These are phyloP conservation scores for Colletotrichum tropicale DNA, from an alignment of 2,329 filamentous ascomycete genomes.

Conservation along the genomic window DNA sequence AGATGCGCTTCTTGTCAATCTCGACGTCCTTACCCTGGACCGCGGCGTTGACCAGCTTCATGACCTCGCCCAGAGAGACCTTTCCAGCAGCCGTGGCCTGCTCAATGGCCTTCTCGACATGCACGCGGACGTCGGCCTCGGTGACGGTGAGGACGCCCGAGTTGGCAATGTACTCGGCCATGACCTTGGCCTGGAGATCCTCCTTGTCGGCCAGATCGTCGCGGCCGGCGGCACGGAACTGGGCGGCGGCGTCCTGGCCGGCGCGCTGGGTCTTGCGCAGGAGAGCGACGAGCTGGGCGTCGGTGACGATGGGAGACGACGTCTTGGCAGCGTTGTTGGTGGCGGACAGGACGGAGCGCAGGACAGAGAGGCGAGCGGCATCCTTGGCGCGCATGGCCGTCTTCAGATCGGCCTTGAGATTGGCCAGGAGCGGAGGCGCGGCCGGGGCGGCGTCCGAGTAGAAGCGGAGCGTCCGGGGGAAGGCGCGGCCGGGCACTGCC, in stretches of 20 bases:
- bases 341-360: slow-evolving; percentile 71
- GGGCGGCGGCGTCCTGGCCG: slow-evolving; percentile 61
- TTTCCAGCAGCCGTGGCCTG: slow-evolving; percentile 56
- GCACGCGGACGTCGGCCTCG: slow-evolving; percentile 60
- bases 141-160: slow-evolving; percentile 64
- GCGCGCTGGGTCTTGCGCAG: slow-evolving; percentile 68
- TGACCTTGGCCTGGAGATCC: slow-evolving; percentile 64
- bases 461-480: slow-evolving; percentile 20
- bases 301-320: slow-evolving; percentile 68
- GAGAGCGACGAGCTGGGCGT: slow-evolving; percentile 71
- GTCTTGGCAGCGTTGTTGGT: slow-evolving; percentile 81
- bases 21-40: slow-evolving; percentile 70
- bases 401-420: slow-evolving; percentile 67
- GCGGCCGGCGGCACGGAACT: slow-evolving; percentile 68
- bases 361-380: slow-evolving; percentile 66
- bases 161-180: slow-evolving; percentile 67
- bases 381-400: slow-evolving; percentile 70
- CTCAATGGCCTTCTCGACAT: slow-evolving; percentile 58
- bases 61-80: slow-evolving; percentile 60
- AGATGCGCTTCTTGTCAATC: slow-evolving; percentile 67
- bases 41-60: slow-evolving; percentile 63
- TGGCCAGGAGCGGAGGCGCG: slow-evolving; percentile 53
- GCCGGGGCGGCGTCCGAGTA: slow-evolving; percentile 32
- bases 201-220: slow-evolving; percentile 76
- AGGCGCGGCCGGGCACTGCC: slow-evolving; percentile 5